Percentiles rank a stretch among this genome's conserved stretches.
phyloP scores from a whole-genome alignment of 805 yeast genomes.

The Cyberlindnera samutprakarnensis region DNA sequence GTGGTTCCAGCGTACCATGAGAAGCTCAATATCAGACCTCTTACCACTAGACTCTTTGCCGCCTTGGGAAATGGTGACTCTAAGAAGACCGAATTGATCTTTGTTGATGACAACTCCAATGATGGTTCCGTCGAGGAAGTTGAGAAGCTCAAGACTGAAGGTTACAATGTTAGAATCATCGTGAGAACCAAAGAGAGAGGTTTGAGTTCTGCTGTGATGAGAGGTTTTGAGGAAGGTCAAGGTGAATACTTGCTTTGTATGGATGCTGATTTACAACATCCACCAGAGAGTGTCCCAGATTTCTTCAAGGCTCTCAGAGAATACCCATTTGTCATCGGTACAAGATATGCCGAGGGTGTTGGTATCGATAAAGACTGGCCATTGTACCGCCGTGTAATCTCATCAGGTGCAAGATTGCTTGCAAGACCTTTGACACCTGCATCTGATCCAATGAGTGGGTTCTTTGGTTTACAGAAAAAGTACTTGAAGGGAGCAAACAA shows the following conservation, averaged over 20 bases:
- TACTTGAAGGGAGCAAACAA: constrained; percentile 29
- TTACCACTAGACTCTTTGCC: constrained; percentile 40
- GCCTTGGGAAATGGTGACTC: constrained; percentile 37
- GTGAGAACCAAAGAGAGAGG: constrained; percentile 46
- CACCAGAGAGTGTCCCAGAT: constrained; percentile 43
- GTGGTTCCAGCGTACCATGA: constrained; percentile 47
- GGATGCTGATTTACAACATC: constrained; percentile 50
- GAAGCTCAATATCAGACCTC: constrained; percentile 39
- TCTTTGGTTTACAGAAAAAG: constrained; percentile 41
- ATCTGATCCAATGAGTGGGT: constrained; percentile 48
- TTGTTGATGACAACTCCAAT: constrained; percentile 43
- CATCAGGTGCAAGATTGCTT: constrained; percentile 40
- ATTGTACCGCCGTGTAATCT: constrained; percentile 39
- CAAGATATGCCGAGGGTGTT: constrained; percentile 48
- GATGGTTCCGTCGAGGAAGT: constrained; percentile 49
- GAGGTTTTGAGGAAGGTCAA: constrained; percentile 38
- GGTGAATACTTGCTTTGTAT: constrained; percentile 42
- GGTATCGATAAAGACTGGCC: constrained; percentile 51
- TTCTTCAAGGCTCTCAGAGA: constrained; percentile 32
- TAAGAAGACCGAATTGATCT: constrained; percentile 37
- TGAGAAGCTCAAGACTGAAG: constrained; percentile 34
- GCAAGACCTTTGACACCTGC: constrained; percentile 45
- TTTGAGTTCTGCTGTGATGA: constrained; percentile 40
- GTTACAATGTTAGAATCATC: constrained; percentile 40
- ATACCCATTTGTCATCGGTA: constrained; percentile 40